These are phyloP conservation scores for Suhomyces xylopsoci DNA, from an alignment of 805 yeast genomes.

Conservation along the genomic window DNA sequence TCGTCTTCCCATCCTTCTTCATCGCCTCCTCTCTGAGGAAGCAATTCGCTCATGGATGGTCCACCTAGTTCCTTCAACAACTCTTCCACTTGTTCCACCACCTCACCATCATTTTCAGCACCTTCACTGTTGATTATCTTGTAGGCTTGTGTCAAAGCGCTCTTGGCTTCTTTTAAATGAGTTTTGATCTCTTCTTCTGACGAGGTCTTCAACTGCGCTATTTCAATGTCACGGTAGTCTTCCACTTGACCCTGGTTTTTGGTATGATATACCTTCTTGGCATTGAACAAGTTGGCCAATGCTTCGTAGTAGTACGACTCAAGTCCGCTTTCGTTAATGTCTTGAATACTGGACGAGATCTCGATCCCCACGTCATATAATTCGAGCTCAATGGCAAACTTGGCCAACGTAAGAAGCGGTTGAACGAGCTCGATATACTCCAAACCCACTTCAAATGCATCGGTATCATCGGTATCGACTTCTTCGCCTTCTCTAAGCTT, in stretches of 20 bases:
- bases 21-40: conserved; percentile 33
- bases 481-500: conserved; percentile 11
- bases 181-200: conserved; percentile 26
- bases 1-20: conserved; percentile 56
- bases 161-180: conserved; percentile 38
- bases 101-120: conserved; percentile 55
- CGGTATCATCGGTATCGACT: conserved; percentile 24
- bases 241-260: conserved; percentile 24
- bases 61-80: conserved; percentile 62
- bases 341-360: conserved; percentile 65
- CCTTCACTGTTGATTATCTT: conserved; percentile 38
- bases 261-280: conserved; percentile 22
- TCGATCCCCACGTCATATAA: conserved; percentile 61
- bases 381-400: conserved; percentile 75
- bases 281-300: conserved; percentile 56
- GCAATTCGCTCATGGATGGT: conserved; percentile 41
- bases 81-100: conserved; percentile 50
- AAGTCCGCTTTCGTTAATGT: conserved; percentile 78
- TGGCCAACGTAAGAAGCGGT: conserved; percentile 68
- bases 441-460: conserved; percentile 40
- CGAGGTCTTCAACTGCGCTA: conserved; percentile 16
- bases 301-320: conserved; percentile 85
- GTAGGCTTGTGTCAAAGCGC: conserved; percentile 44
- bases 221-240: conserved; percentile 41
- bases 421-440: conserved; percentile 69